A percentile compares a stretch with the other conserved stretches of the same genome.
Conservation (phyloP, 345 rosid genomes). For the Lenwebbia sp. region DNA sequence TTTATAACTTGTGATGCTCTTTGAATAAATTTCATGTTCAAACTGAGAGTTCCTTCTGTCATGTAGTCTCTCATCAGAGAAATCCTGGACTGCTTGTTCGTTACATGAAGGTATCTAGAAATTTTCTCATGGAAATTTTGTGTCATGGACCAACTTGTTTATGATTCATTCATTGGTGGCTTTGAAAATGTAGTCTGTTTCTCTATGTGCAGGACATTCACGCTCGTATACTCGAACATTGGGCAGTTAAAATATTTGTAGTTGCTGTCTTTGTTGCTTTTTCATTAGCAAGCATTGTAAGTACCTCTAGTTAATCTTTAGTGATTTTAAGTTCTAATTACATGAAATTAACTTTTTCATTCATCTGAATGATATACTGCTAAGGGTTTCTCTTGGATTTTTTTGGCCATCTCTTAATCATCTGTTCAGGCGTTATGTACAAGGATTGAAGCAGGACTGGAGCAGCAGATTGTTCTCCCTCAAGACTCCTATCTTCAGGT, state of each 20-base stretch:
- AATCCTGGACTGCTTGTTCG: slow-evolving; percentile 32
- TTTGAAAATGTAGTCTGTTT: not conserved
- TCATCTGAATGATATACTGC: not conserved
- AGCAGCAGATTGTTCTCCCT: slow-evolving; percentile 55
- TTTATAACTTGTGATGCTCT: not conserved
- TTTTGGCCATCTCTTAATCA: not conserved
- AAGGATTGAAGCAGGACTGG: slow-evolving; percentile 49
- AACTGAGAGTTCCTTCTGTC: not conserved
- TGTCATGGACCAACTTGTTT: not conserved
- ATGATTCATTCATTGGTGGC: not conserved
- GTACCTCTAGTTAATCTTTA: slow-evolving; percentile 5
- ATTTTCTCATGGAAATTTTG: not conserved
- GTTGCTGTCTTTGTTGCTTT: slow-evolving; percentile 36
- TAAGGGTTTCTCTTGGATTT: not conserved
- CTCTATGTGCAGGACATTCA: slow-evolving; percentile 27
- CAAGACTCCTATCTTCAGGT: slow-evolving; percentile 63
- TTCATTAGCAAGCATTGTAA: slow-evolving; percentile 37
- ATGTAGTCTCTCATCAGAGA: slow-evolving; percentile 7
- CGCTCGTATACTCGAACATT: slow-evolving; percentile 34
- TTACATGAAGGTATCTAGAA: slow-evolving; percentile 38
- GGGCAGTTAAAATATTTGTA: slow-evolving; percentile 43
- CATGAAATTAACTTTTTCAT: not conserved
- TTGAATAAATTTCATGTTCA: not conserved
- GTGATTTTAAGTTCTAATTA: not conserved
- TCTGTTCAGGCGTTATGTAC: slow-evolving; percentile 31